Evolutionary conservation across 2,329 filamentous ascomycete genomes (phyloP), one percentile per base, ranked within the genome.

Genomic region (Cladosporium colombiae): DNA sequence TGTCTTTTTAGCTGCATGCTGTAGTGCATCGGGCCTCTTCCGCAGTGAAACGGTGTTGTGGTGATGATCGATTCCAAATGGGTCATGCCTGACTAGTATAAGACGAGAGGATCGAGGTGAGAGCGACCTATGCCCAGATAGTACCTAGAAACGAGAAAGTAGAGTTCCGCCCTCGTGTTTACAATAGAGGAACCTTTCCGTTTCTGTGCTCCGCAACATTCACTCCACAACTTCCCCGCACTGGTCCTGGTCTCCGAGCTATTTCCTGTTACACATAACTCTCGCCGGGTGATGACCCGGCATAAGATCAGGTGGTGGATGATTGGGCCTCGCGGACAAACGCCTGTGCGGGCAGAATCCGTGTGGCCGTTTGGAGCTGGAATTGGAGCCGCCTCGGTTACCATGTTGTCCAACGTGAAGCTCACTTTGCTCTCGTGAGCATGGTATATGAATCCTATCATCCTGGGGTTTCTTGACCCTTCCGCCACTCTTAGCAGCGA

Each of bases 311-410:
- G 14, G 44, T 56, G 27, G 16, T 13, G 23, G 23, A 31, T 63
- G 35, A 63, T 63, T 63, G 61, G 50, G 25, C 23, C 50, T 33
- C 60, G 61, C 61, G 61, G 61, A 18, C 33, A 33, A 56, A 31
- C 10, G 23, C n/a, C 61, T 49, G 60, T 50, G 61, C 61, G 61
- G 61, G 50, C 61, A 63, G 33, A 61, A 44, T 23, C 35, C 40
- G 37, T 33, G 27, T 33, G 23, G 25, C 52, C 31, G 7, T 31
- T 21, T 27, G n/a, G 35, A 57, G 37, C 13, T 35, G 33, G 57
- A 31, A 50, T 18, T 33, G 11, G 40, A 50, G 58, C 58, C 58
- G 58, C 59, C 61, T 63, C 61, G 61, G 61, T 27, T 63, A 63
- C 59, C 14, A 62, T 40, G 31, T 61, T n/a, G 23, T 18, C 33